Evolutionary conservation across 441 rosid genomes (phyloP).

Genomic region (Gossypium aridum): DNA sequence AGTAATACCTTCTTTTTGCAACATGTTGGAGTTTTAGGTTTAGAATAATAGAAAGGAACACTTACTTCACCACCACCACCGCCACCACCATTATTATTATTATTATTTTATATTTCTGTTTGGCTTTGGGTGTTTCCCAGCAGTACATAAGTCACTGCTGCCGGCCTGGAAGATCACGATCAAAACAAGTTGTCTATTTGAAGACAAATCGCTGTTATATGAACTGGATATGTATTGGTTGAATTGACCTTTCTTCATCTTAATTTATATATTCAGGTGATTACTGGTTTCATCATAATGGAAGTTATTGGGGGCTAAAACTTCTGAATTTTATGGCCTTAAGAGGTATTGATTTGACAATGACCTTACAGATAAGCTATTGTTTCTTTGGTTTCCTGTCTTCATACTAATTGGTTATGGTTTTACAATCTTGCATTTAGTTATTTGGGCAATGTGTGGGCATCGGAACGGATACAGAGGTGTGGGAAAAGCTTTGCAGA

Average conservation of each 20-base stretch:
- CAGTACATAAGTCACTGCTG: constrained; percentile 3
- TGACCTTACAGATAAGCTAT: background rate
- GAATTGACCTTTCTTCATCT: constrained; percentile 7
- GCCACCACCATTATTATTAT: background rate
- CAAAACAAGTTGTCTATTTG: constrained; percentile 15
- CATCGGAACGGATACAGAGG: constrained; percentile 29
- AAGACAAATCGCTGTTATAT: background rate
- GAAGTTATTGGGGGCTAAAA: constrained; percentile 68
- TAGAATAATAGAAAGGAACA: background rate
- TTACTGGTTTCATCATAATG: constrained; percentile 29
- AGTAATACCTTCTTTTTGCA: background rate
- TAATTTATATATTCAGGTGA: constrained; percentile 20
- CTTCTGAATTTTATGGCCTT: constrained; percentile 41
- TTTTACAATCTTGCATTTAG: constrained; percentile 22
- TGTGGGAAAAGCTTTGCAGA: constrained; percentile 17
- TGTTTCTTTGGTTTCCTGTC: background rate
- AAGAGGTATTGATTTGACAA: constrained; percentile 31
- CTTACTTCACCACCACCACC: background rate
- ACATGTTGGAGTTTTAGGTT: background rate
- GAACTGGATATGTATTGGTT: constrained; percentile 1
- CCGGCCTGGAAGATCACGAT: constrained; percentile 6
- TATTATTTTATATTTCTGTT: background rate
- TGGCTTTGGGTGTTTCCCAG: constrained; percentile 2
- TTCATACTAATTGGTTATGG: constrained; percentile 9
- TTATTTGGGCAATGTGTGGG: constrained; percentile 47